phyloP scores from a whole-genome alignment of 1,284 basidiomycete species.

The Baeospora myosura region DNA sequence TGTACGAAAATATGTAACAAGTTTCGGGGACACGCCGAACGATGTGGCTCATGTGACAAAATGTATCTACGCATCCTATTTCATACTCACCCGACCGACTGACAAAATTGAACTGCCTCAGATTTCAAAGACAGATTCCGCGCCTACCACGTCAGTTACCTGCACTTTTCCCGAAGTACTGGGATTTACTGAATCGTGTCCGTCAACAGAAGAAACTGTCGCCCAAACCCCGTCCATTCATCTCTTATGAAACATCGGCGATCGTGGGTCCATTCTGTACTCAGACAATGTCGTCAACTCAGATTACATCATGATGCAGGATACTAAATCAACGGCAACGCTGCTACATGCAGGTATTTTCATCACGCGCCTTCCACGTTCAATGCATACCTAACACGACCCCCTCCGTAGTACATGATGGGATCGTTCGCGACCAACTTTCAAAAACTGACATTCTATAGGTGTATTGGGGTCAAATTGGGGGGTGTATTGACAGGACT shows the following conservation, averaged over 20 bases:
- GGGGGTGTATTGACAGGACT: not conserved
- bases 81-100: not conserved
- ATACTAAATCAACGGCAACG: slow-evolving; percentile 39
- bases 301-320: slow-evolving; percentile 22
- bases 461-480: not conserved
- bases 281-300: not conserved
- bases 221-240: slow-evolving; percentile 37
- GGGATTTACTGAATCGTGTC: slow-evolving; percentile 5
- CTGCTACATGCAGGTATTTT: slow-evolving; percentile 35
- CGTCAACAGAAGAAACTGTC: slow-evolving; percentile 36
- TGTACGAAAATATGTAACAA: slow-evolving; percentile 55
- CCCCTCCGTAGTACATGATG: slow-evolving; percentile 10
- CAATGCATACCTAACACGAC: not conserved
- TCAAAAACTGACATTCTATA: slow-evolving; percentile 9
- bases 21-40: slow-evolving; percentile 54
- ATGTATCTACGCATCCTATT: slow-evolving; percentile 24
- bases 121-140: slow-evolving; percentile 49
- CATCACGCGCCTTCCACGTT: not conserved
- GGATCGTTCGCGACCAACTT: slow-evolving; percentile 12
- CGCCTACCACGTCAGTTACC: slow-evolving; percentile 34
- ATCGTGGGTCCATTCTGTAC: slow-evolving; percentile 26
- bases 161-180: slow-evolving; percentile 1
- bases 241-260: slow-evolving; percentile 44
- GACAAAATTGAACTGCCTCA: slow-evolving; percentile 16
- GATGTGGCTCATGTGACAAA: slow-evolving; percentile 42